A percentile compares a stretch with the other conserved stretches of the same genome.
phyloP scores from a whole-genome alignment of 2,329 filamentous ascomycete genomes.

The Fusarium mangiferae region DNA sequence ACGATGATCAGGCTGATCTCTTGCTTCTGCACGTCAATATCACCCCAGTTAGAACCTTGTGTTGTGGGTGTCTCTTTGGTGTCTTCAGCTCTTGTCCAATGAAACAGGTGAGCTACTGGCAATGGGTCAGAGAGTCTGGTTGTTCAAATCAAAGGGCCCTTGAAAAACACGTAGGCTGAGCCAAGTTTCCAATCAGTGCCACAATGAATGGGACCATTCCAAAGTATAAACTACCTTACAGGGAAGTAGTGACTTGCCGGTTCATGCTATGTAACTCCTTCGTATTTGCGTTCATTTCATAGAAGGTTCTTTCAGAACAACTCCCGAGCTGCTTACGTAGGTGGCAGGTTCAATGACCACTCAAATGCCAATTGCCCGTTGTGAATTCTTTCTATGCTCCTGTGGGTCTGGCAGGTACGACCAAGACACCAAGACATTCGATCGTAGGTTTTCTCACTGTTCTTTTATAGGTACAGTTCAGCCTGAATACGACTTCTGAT shows the following conservation, averaged over 20 bases:
- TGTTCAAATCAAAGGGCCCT: background rate
- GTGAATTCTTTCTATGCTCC: background rate
- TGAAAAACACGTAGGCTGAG: background rate
- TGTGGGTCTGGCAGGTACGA: background rate
- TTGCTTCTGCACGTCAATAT: conserved; percentile 5
- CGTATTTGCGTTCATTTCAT: background rate
- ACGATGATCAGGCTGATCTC: conserved; percentile 25
- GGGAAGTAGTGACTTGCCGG: background rate
- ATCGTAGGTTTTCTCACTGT: background rate
- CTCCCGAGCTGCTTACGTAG: background rate
- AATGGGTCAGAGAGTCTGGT: background rate
- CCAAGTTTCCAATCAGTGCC: background rate
- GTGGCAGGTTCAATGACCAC: background rate
- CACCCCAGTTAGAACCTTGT: conserved; percentile 3
- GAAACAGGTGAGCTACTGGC: background rate
- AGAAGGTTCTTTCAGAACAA: background rate
- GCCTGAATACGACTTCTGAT: background rate
- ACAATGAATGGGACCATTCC: background rate
- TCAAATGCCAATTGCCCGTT: background rate
- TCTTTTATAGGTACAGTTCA: background rate
- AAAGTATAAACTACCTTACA: background rate
- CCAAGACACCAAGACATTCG: background rate
- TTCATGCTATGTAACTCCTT: background rate
- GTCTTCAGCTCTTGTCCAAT: conserved; percentile 4
- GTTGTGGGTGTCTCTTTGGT: background rate